Evolutionary conservation across 2,329 filamentous ascomycete species (phyloP).

Genomic region (Claviceps lovelessii): DNA sequence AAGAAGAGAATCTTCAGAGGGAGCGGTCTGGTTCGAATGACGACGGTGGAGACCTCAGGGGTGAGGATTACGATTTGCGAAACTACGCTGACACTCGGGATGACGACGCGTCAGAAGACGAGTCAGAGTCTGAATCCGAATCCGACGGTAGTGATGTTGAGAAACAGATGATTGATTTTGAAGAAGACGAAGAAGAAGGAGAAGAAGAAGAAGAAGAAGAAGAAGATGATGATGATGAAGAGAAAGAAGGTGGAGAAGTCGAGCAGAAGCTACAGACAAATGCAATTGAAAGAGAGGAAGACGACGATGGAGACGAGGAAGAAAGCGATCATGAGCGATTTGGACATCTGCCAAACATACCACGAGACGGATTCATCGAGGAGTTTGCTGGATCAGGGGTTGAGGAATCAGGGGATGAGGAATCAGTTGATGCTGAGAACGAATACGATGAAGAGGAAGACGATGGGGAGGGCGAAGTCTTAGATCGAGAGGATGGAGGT

Average conservation of each 20-base stretch:
- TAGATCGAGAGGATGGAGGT: neutral
- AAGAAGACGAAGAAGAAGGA: constrained; percentile 14
- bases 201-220: constrained; percentile 20
- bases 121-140: constrained; percentile 7
- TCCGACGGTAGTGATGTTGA: constrained; percentile 8
- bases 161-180: constrained; percentile 15
- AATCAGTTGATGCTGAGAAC: constrained; percentile 12
- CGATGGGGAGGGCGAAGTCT: constrained; percentile 1
- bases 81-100: constrained; percentile 19
- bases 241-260: constrained; percentile 12
- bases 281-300: constrained; percentile 1
- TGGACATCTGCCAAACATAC: neutral
- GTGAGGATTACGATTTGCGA: constrained; percentile 21
- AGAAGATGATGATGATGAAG: constrained; percentile 19
- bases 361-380: neutral
- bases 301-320: neutral
- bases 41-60: constrained; percentile 15
- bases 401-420: constrained; percentile 14
- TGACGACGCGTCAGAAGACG: constrained; percentile 14
- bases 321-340: neutral
- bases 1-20: neutral
- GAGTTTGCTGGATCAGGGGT: constrained; percentile 4
- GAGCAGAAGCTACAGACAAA: neutral
- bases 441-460: constrained; percentile 7
- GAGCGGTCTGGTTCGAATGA: constrained; percentile 10